A percentile compares a stretch with the other conserved stretches of the same genome.
phyloP scores from a whole-genome alignment of 352 stramenopile genomes.

The Pythium insidiosum region DNA sequence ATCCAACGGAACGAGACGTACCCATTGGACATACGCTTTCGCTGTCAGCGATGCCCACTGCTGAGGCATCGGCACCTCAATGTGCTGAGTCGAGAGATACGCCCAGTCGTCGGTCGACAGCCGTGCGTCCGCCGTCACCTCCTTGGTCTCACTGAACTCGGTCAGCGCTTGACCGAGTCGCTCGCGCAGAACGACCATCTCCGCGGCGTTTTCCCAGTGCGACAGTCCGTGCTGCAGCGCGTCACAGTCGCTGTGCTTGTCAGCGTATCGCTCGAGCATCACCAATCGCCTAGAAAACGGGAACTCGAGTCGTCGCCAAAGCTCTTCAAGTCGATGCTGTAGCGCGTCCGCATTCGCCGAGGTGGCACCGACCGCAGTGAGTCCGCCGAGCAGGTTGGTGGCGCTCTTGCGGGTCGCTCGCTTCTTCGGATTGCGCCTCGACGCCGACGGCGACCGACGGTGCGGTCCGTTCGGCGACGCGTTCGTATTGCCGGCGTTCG shows the following conservation, averaged over 20 bases:
- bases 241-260: slow-evolving; percentile 35
- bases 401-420: slow-evolving; percentile 14
- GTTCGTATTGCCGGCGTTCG: no score
- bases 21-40: slow-evolving; percentile 29
- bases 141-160: slow-evolving; percentile 25
- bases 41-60: slow-evolving; percentile 5
- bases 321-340: slow-evolving; percentile 40
- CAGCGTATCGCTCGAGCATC: slow-evolving; percentile 61
- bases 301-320: slow-evolving; percentile 52
- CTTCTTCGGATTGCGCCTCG: no score
- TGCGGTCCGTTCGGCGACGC: no score
- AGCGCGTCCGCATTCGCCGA: slow-evolving; percentile 35
- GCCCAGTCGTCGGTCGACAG: slow-evolving; percentile 32
- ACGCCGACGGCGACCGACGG: no score
- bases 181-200: slow-evolving; percentile 38
- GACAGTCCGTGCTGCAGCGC: slow-evolving; percentile 26
- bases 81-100: slow-evolving; percentile 23
- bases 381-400: slow-evolving; percentile 5
- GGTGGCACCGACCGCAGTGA: slow-evolving; percentile 11
- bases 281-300: slow-evolving; percentile 47
- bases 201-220: slow-evolving; percentile 33
- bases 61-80: slow-evolving; percentile 22
- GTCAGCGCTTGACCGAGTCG: slow-evolving; percentile 31
- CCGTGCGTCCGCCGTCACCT: slow-evolving; percentile 17
- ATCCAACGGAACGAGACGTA: slow-evolving; percentile 10